Evolutionary conservation across 306 rosid genomes (phyloP).

Genomic region (Lupinus albus): DNA sequence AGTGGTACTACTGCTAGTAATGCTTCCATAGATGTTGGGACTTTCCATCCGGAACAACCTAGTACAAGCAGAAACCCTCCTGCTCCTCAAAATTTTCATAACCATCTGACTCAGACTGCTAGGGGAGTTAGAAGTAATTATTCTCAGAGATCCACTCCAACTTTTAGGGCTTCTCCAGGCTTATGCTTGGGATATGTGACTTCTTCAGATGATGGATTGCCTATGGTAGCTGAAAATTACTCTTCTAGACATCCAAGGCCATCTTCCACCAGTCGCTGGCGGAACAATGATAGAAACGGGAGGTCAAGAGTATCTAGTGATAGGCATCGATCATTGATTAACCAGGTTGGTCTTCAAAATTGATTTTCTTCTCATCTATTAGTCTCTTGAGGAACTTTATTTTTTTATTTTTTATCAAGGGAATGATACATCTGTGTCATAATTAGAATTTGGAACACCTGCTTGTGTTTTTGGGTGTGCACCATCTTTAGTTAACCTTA

Average conservation of each 20-base stretch:
- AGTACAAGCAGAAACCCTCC: slow-evolving; percentile 51
- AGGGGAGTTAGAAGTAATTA: slow-evolving; percentile 68
- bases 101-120: slow-evolving; percentile 50
- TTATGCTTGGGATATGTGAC: slow-evolving; percentile 55
- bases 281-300: slow-evolving; percentile 46
- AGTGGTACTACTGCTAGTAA: slow-evolving; percentile 54
- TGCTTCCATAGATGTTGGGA: slow-evolving; percentile 58
- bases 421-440: slow-evolving; percentile 10
- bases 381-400: slow-evolving; percentile 46
- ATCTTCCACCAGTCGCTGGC: slow-evolving; percentile 57
- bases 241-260: slow-evolving; percentile 67
- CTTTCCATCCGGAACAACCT: slow-evolving; percentile 64
- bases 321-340: slow-evolving; percentile 57
- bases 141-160: slow-evolving; percentile 68
- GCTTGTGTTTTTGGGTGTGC: slow-evolving; percentile 4
- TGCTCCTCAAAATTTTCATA: slow-evolving; percentile 60
- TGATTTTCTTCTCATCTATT: slow-evolving; percentile 39
- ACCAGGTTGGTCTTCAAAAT: slow-evolving; percentile 54
- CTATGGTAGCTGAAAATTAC: slow-evolving; percentile 61
- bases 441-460: slow-evolving; percentile 25
- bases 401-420: slow-evolving; percentile 20
- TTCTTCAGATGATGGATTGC: slow-evolving; percentile 68
- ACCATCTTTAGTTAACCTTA: slow-evolving; percentile 1
- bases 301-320: slow-evolving; percentile 67
- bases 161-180: slow-evolving; percentile 71